Conservation (phyloP, 371 early-diverging fungal species). For the Batkoa obscura region DNA sequence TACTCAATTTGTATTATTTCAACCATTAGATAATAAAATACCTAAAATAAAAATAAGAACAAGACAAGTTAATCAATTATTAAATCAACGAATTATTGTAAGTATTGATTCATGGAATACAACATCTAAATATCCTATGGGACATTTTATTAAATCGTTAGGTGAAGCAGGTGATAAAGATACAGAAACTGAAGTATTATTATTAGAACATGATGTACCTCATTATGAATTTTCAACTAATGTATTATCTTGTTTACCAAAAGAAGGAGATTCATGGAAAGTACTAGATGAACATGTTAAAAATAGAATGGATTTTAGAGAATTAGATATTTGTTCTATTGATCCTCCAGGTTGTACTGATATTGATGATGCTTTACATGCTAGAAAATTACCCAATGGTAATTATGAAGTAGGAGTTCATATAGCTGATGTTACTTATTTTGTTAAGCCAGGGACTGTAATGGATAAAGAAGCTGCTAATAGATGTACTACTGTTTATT, state of each 20-base stretch:
- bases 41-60: conserved; percentile 84
- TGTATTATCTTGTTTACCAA: conserved; percentile 60
- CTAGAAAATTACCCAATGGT: conserved; percentile 42
- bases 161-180: conserved; percentile 82
- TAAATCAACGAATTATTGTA: conserved; percentile 73
- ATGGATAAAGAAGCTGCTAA: conserved; percentile 85
- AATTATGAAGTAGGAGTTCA: conserved; percentile 84
- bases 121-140: conserved; percentile 58
- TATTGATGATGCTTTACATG: conserved; percentile 99
- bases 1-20: conserved; percentile 21
- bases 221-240: conserved; percentile 76
- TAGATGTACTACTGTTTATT: conserved; percentile 90
- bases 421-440: conserved; percentile 95
- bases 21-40: conserved; percentile 78
- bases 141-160: conserved; percentile 80
- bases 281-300: conserved; percentile 52
- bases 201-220: conserved; percentile 90
- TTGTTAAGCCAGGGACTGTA: conserved; percentile 67
- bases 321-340: conserved; percentile 83
- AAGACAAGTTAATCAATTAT: conserved; percentile 52
- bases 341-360: conserved; percentile 99
- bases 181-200: conserved; percentile 86
- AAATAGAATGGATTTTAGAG: conserved; percentile 61
- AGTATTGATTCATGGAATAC: conserved; percentile 77
- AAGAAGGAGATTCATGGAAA: conserved; percentile 72